Base-by-base conservation (phyloP, 495 filamentous ascomycete species). In the Lophiotrema nucula region DNA sequence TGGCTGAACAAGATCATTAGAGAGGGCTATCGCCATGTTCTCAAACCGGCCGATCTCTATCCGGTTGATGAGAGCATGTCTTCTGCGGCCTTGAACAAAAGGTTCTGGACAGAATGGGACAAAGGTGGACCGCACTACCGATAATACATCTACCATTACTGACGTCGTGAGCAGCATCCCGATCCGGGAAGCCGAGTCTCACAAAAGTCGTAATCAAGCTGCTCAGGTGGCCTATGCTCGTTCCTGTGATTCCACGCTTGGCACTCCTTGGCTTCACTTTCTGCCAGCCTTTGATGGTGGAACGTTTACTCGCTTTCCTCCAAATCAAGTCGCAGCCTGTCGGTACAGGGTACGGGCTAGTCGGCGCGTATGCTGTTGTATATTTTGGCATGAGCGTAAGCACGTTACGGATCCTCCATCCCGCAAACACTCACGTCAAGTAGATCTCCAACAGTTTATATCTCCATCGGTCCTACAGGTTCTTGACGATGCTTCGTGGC, bases 401-500 rank as follows among this genome's bases (percentile, higher is more conserved):
- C 8, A 15, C 31, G 15, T 43, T 21, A 43, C 19, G 39, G 6
- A 43, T 43, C 31, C 8, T 35, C 8, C n/a, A n/a, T 35, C 15
- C 15, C 31, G 31, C 31, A 15, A 35, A 8, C 8, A 8, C 31
- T 35, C 8, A 35, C 31, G 31, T 8, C 8, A 35, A 43, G 8
- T 21, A 52, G 48, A 21, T 52, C 22, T 37, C 48, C 13, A 52
- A 52, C 22, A 35, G 26, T 23, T 25, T 52, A 8, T 52, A 21
- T 25, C 22, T 12, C 3, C 48, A 52, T 25, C 33, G n/a, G 2
- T 8, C 23, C n/a, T 52, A 52, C 28, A 38, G 48, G n/a, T 52
- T 38, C 25, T 18, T 84, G 23, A 83, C 78, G 19, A 85, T 84
- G 81, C 69, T 76, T 1, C 74, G 84, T 6, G 84, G 81, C 0